Percentiles rank a stretch among this genome's conserved stretches.
Evolutionary conservation across 2,329 filamentous ascomycete genomes (phyloP).

Genomic region (Aureobasidium sp.): DNA sequence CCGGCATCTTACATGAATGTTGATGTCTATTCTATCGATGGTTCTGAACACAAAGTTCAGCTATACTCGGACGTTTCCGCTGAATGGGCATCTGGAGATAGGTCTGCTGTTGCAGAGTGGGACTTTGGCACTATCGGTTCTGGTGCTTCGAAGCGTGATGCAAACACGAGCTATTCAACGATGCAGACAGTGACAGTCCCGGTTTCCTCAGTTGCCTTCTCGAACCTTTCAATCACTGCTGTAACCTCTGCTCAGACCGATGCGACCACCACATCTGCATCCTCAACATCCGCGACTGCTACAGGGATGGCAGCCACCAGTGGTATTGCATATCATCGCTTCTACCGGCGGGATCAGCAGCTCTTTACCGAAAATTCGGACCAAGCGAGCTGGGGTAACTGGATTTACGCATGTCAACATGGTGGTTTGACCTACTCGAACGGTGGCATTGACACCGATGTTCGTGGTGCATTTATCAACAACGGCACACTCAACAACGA

Average conservation of each 20-base stretch:
- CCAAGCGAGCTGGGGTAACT: conserved; percentile 46
- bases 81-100: conserved; percentile 68
- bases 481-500: conserved; percentile 40
- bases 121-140: conserved; percentile 38
- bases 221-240: background rate
- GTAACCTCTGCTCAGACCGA: background rate
- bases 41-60: conserved; percentile 55
- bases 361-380: conserved; percentile 41
- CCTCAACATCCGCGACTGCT: background rate
- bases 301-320: background rate
- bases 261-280: background rate
- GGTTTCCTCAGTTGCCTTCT: background rate
- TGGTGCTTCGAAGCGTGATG: background rate
- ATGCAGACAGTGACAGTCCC: background rate
- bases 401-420: conserved; percentile 47
- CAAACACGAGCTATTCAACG: background rate
- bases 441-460: conserved; percentile 36
- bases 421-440: conserved; percentile 40
- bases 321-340: conserved; percentile 25
- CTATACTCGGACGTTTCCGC: conserved; percentile 64
- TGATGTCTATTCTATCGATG: conserved; percentile 56
- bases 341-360: conserved; percentile 26
- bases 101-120: conserved; percentile 53
- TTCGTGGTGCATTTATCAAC: conserved; percentile 41
- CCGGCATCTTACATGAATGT: conserved; percentile 65